Evolutionary conservation across 495 filamentous ascomycete species (phyloP).

Genomic region (Elasticomyces elasticus): DNA sequence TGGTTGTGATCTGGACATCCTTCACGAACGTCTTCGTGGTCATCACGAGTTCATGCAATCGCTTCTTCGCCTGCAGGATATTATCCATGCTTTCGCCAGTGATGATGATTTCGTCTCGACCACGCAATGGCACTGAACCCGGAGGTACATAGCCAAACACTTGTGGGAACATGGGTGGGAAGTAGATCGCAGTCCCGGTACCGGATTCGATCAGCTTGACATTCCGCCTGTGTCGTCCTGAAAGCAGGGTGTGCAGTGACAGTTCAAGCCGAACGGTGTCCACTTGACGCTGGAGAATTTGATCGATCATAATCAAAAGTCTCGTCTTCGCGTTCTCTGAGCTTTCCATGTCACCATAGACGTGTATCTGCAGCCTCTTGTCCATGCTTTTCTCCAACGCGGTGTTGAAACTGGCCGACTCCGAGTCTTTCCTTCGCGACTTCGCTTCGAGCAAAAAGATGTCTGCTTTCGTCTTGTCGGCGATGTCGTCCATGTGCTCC

Average conservation of each 20-base stretch:
- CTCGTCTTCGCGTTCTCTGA: slow-evolving; percentile 94
- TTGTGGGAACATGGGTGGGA: slow-evolving; percentile 83
- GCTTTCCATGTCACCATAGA: slow-evolving; percentile 92
- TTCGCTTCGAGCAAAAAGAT: slow-evolving; percentile 89
- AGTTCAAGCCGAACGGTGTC: slow-evolving; percentile 75
- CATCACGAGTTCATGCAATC: slow-evolving; percentile 68
- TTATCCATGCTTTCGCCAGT: slow-evolving; percentile 73
- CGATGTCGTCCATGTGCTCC: slow-evolving; percentile 74
- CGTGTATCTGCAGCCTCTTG: slow-evolving; percentile 76
- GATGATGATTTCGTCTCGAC: slow-evolving; percentile 84
- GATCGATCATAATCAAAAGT: slow-evolving; percentile 92
- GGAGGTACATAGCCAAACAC: slow-evolving; percentile 81
- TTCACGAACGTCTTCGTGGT: slow-evolving; percentile 81
- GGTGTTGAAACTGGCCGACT: slow-evolving; percentile 50
- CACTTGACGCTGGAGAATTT: slow-evolving; percentile 74
- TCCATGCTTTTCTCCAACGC: slow-evolving; percentile 61
- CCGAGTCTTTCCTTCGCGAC: slow-evolving; percentile 35
- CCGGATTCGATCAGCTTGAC: slow-evolving; percentile 93
- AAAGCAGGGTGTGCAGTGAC: slow-evolving; percentile 79
- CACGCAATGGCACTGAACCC: slow-evolving; percentile 58
- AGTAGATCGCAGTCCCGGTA: slow-evolving; percentile 93
- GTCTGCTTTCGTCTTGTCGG: slow-evolving; percentile 81
- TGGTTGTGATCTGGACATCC: slow-evolving; percentile 70
- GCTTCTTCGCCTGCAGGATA: slow-evolving; percentile 78
- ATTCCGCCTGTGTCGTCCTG: slow-evolving; percentile 85